phyloP scores from a whole-genome alignment of 139 green algal species.

The Mesotaenium endlicherianum region DNA sequence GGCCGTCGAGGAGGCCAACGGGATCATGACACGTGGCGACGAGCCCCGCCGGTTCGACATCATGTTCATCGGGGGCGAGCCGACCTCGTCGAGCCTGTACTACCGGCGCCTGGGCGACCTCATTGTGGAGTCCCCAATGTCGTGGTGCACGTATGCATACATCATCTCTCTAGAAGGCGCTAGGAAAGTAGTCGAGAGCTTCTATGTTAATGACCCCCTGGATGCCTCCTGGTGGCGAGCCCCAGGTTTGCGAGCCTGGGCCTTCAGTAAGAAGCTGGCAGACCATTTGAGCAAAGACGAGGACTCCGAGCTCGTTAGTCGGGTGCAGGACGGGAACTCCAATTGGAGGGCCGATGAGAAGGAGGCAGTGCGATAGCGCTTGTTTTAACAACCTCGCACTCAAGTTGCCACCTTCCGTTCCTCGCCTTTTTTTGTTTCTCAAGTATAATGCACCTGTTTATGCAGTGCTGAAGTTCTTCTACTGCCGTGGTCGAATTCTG shows the following conservation, averaged over 20 bases:
- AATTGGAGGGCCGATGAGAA: too few species aligned
- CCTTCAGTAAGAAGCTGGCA: neutral
- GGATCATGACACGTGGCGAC: neutral
- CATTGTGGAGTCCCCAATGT: too few species aligned
- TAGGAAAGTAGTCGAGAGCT: neutral
- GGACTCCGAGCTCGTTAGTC: too few species aligned
- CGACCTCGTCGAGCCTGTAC: neutral
- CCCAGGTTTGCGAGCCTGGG: neutral
- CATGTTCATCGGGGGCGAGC: neutral
- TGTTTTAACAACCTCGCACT: too few species aligned
- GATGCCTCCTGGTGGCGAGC: slow-evolving; percentile 22
- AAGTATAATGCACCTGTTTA: too few species aligned
- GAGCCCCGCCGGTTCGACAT: neutral
- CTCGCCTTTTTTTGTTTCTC: too few species aligned
- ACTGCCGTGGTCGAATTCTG: too few species aligned
- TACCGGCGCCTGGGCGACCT: neutral
- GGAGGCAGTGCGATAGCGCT: too few species aligned
- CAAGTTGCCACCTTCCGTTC: too few species aligned
- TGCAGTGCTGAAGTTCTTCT: too few species aligned
- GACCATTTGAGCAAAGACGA: too few species aligned
- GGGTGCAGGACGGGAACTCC: too few species aligned
- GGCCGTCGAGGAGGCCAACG: neutral
- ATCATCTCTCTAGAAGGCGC: slow-evolving; percentile 21
- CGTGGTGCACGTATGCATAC: slow-evolving; percentile 19
- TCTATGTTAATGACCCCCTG: slow-evolving; percentile 22